Evolutionary conservation across 2,329 filamentous ascomycete genomes (phyloP), one percentile per base, ranked within the genome.

Genomic region (Tolypocladium album): DNA sequence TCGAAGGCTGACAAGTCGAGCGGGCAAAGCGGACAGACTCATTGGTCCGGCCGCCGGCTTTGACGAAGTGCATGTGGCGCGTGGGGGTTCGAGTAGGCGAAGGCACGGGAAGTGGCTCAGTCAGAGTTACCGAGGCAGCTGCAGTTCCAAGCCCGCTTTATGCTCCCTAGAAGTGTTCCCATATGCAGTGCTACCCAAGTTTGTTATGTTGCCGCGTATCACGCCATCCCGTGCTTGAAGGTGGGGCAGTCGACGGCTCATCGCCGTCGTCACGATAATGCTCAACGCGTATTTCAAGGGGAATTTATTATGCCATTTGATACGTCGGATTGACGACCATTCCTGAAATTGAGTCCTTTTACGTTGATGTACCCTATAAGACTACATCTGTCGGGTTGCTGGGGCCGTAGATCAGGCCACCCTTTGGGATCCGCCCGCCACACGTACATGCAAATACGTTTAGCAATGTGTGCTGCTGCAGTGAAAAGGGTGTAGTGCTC

Each of bases 241-340:
- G 42, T 43, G 42, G 42, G n/a, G 42, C 42, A 20, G 22, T 20
- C n/a, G 20, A 8, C 42, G 20, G 9, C n/a, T 5, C 69, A 72
- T 59, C 73, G 78, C 59, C 76, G 83, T 59, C 79, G 88, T 3
- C 84, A 88, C 63, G 86, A 31, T 31, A 89, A 71, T 85, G 82
- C 38, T 56, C 86, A 90, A 70, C 88, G 88, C 0, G 80, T 90
- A 0, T 77, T 91, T 42, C 78, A 90, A 57, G 89, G 88, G 69
- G 85, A 90, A 64, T 84, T 81, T 1, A 76, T 90, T 36, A 82
- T 88, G 64, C 86, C 86, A 1, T 31, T 31, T 31, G 27, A 3
- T 38, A 38, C 36, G 12, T 38, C 12, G 34, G 34, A 9, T 11
- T 4, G 1, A 6, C 34, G 34, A 36, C 11, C 34, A 36, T 36